Evolutionary conservation across 768 basidiomycete species (phyloP).

Genomic region (Sporobolomyces phaffii): DNA sequence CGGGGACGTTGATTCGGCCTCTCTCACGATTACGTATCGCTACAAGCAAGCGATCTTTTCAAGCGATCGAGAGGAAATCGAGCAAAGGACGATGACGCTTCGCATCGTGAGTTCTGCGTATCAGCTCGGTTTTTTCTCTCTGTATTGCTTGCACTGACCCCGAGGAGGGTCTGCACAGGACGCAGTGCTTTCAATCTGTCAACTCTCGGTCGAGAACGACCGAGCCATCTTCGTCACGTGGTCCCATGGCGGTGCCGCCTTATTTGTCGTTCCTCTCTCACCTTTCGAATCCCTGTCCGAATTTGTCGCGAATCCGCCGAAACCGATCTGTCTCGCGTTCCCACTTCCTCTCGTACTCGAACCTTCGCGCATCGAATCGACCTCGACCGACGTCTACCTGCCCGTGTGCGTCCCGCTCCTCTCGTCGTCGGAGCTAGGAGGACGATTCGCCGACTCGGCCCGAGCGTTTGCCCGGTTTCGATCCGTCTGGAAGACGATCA

Average conservation of each 20-base stretch:
- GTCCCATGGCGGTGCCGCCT: neutral
- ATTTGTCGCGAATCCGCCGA: neutral
- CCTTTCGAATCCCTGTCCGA: neutral
- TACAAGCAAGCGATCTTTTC: neutral
- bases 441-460: too few relatives aligned
- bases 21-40: slow-evolving; percentile 1
- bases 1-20: too few relatives aligned
- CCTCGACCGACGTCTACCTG: slow-evolving; percentile 14
- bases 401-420: neutral
- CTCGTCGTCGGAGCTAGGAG: neutral
- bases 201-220: slow-evolving; percentile 30
- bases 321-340: slow-evolving; percentile 13
- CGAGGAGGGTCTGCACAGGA: too few relatives aligned
- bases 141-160: too few relatives aligned
- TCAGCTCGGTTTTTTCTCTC: neutral
- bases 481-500: neutral
- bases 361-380: slow-evolving; percentile 14
- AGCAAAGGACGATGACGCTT: slow-evolving; percentile 21
- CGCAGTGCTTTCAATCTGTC: neutral
- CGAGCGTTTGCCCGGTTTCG: neutral
- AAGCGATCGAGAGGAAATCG: neutral
- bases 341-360: neutral
- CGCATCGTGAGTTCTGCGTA: neutral
- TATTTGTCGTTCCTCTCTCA: slow-evolving; percentile 4
- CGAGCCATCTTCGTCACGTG: neutral